Evolutionary conservation across 805 yeast species (phyloP), one percentile per base, ranked within the genome.

Genomic region (Suhomyces pyralidae): DNA sequence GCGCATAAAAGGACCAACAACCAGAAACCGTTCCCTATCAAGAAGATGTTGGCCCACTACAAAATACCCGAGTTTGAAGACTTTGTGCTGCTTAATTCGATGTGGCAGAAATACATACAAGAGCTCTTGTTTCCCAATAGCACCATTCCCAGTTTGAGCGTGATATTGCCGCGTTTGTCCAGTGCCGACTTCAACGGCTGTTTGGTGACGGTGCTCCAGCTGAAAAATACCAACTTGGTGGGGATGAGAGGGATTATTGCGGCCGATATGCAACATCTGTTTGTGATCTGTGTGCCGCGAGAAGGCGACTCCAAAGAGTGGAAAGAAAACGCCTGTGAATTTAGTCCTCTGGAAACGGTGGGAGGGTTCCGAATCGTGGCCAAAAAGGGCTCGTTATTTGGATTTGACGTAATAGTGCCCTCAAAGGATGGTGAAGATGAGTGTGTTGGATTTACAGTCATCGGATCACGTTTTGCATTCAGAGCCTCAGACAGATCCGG

Each of bases 171-270:
- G 5, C 83, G 85, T 58, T 69, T 91, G 40, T 79, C 93, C 1
- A 79, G 86, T 55, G 89, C 94, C 1, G 97, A 91, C 61, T 87
- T 81, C 68, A 86, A 86, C 59, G 97, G 97, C 3, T 81, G 94
- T n/a, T 65, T 67, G 42, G 52, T 90, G 12, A 76, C 75, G 12
- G 91, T 91, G 0, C 60, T 75, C 2, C 79, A 81, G 46, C 76
- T 89, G n/a, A 68, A 70, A 19, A 86, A 85, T 60, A 70, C 76
- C 5, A 78, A 81, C 48, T 62, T 81, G 51, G 75, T 85, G 7
- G 96, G 94, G 0, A 60, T 78, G 30, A 58, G 73, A 38, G 97
- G 97, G 0, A 87, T 91, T 5, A 88, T 91, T 1, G 71, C 89
- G 2, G 88, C 94, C 87, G 97, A 91, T 64, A 80, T 93, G 7